Conservation (phyloP, 331 rosid genomes). For the Malus hybrid region DNA sequence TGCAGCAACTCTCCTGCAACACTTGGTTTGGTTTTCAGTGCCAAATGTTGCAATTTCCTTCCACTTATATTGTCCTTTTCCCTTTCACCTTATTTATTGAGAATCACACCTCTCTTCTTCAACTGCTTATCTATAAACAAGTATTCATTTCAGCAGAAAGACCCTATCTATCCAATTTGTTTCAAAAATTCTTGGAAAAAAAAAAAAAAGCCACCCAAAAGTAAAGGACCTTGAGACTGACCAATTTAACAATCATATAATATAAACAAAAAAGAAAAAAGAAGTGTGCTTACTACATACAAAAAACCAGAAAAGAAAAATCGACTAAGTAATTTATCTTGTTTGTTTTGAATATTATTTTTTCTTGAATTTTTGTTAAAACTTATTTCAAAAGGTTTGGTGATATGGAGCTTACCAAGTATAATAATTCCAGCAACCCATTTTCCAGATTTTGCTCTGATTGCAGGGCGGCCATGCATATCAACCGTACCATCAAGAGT, state of each 20-base stretch:
- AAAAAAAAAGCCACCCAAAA: background rate
- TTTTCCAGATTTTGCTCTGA: constrained; percentile 68
- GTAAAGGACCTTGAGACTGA: background rate
- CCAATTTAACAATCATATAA: background rate
- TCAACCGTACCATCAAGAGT: constrained; percentile 87
- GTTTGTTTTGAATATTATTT: background rate
- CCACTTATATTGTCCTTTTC: constrained; percentile 19
- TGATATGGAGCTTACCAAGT: constrained; percentile 52
- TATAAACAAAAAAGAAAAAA: background rate
- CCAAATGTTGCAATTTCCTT: constrained; percentile 12
- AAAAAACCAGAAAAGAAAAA: background rate
- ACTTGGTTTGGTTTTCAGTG: constrained; percentile 11
- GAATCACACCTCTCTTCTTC: background rate
- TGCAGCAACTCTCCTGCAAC: constrained; percentile 18
- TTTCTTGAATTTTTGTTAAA: background rate
- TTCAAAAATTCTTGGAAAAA: background rate
- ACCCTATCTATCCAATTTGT: background rate
- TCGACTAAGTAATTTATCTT: background rate
- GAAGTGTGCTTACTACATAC: background rate
- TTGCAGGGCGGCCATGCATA: constrained; percentile 69
- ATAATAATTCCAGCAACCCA: constrained; percentile 87
- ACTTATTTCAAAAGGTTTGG: background rate
- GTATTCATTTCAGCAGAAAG: background rate
- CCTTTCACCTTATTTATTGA: background rate
- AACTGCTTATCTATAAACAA: constrained; percentile 14